phyloP scores from a whole-genome alignment of 177 flowering plant genomes.

The Vitis hybrid region DNA sequence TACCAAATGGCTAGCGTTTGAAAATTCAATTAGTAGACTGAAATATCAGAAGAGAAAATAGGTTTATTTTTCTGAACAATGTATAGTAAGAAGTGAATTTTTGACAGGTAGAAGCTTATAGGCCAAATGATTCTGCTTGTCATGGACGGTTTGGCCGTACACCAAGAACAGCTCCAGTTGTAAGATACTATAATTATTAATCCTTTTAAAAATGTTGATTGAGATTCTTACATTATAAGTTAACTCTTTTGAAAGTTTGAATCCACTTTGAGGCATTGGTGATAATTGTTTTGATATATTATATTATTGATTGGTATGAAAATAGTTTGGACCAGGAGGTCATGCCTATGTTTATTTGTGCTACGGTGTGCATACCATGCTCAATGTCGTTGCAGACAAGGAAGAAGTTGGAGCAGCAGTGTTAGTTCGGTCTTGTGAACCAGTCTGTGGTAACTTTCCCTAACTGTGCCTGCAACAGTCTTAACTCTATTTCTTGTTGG shows the following conservation, averaged over 20 bases:
- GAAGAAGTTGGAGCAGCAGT: constrained; percentile 95
- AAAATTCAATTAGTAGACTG: background rate
- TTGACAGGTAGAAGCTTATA: constrained; percentile 90
- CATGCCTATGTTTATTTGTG: constrained; percentile 96
- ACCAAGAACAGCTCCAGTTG: constrained; percentile 89
- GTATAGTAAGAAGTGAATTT: background rate
- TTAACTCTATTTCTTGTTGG: background rate
- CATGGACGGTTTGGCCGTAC: constrained; percentile 94
- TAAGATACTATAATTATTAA: constrained; percentile 31
- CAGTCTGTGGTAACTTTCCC: constrained; percentile 57
- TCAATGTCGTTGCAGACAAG: constrained; percentile 92
- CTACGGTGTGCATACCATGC: constrained; percentile 92
- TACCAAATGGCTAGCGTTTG: background rate
- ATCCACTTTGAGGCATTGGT: background rate
- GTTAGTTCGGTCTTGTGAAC: constrained; percentile 86
- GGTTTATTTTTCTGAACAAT: background rate
- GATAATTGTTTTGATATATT: background rate
- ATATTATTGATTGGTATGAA: background rate
- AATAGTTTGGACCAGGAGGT: constrained; percentile 93
- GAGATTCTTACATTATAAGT: background rate
- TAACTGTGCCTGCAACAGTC: background rate
- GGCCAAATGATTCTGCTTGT: constrained; percentile 91
- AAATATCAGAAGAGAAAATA: background rate
- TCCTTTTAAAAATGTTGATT: background rate
- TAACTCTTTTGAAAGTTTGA: background rate